Base-by-base conservation (phyloP, 2,329 filamentous ascomycete genomes). In the Dothidotthia symphoricarpi region DNA sequence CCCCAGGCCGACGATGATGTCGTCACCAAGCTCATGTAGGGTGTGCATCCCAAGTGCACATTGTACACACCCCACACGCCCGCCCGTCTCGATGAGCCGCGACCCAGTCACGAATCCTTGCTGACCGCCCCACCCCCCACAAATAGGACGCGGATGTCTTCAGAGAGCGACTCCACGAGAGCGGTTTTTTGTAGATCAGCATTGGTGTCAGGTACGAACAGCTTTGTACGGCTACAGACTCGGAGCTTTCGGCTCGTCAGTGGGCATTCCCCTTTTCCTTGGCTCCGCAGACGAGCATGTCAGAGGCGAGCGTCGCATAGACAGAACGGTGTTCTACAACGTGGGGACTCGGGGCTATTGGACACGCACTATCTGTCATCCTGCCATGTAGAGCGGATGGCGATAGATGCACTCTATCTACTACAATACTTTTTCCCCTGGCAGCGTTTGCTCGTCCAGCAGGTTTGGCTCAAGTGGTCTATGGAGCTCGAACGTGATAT, bases 1-100 rank as follows among this genome's bases (percentile, higher is more conserved):
- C 62, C 66, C 69, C 81, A 91, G 86, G 85, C 88, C 72, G 86
- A 91, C 76, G 86, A 90, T 74, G 86, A 90, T 59, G 71, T 75
- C 73, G 82, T 90, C 69, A 89, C 86, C 60, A 91, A 87, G 73
- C 87, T 95, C 73, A 89, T 90, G 85, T 90, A 64, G 47, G 29
- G 35, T 38, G 45, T 47, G n/a, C n/a, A n/a, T n/a, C n/a, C n/a
- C 43, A 43, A 32, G 33, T 36, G 17, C 41, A 38, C 44, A 43
- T 25, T 35, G 39, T 39, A 36, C 43, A 45, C 30, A 32, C 36
- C 32, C 29, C 24, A 24, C 39, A 28, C 31, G 38, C 34, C 34
- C 36, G 39, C 35, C 48, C 38, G 35, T 44, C 34, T 41, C 49
- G 41, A 45, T 39, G 36, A 37, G 45, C 35, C 36, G 34, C 45